A percentile compares a stretch with the other conserved stretches of the same genome.
Evolutionary conservation across 345 rosid species (phyloP).

Genomic region (Punica granatum): DNA sequence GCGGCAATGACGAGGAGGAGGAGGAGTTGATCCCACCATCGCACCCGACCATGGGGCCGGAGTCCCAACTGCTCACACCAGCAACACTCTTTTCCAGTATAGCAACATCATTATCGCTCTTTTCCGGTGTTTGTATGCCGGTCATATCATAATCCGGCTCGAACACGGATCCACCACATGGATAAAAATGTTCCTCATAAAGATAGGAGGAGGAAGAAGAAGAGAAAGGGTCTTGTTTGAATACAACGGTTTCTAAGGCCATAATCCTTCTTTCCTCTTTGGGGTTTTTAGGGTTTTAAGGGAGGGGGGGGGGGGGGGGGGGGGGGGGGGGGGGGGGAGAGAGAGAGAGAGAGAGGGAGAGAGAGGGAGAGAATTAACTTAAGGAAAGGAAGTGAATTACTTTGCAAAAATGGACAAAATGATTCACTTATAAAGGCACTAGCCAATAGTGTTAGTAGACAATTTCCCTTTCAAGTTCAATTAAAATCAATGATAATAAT

Average conservation of each 20-base stretch:
- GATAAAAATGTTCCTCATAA: not conserved
- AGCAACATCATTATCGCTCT: not conserved
- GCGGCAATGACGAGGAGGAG: no score
- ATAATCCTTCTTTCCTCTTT: not conserved
- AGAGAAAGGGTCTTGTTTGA: slow-evolving; percentile 1
- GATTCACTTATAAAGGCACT: not conserved
- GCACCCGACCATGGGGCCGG: not conserved
- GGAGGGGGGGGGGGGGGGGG: no score
- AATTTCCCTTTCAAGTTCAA: not conserved
- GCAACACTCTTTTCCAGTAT: not conserved
- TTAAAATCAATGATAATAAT: no score
- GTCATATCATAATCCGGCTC: not conserved
- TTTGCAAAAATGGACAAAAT: not conserved
- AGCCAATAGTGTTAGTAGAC: not conserved
- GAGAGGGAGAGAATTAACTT: not conserved
- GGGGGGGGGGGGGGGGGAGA: no score
- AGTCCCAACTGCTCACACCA: not conserved
- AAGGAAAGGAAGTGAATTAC: not conserved
- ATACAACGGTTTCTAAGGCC: not conserved
- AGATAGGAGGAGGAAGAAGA: not conserved
- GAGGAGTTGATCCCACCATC: slow-evolving; percentile 4
- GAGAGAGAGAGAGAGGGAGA: no score
- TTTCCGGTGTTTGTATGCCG: not conserved
- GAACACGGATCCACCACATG: not conserved
- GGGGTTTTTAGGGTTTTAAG: not conserved